Base-by-base conservation (phyloP, 805 yeast species). In the Myxozyma vanderwaltii region DNA sequence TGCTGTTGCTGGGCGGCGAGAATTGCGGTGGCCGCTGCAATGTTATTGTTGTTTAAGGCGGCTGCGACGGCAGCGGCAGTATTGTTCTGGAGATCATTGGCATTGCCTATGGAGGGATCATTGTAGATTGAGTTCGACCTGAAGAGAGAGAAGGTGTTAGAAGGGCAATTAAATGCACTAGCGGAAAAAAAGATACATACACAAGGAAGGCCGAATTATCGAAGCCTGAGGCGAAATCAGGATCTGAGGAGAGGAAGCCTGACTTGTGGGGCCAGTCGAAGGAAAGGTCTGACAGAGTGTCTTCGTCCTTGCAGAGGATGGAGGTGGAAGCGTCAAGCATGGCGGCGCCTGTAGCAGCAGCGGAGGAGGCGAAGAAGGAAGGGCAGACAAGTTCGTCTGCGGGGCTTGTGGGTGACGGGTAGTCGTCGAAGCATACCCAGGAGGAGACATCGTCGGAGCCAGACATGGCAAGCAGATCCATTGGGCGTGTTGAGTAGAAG, bases 401-500 rank as follows among this genome's bases (percentile, higher is more conserved):
- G 41, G 63, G 48, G 2, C 43, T 35, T 15, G 48, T 29, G 26
- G 58, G 47, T 41, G 58, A 46, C 29, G 58, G 33, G 27, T 60
- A 52, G 48, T 60, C 64, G 56, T 61, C 64, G 51, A 57, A 54
- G 48, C 54, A 49, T n/a, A 61, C 38, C 59, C 59, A 61, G 12
- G 59, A 33, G 31, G 64, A 57, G 48, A 59, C 54, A 44, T 61
- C 64, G 43, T 38, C 43, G 31, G 12, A n/a, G n/a, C n/a, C n/a
- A 4, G 45, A 17, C 54, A 36, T n/a, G 24, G 52, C 35, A 35
- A 48, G 35, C 49, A 29, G 36, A 24, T 41, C 46, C 46, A 41
- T 41, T 38, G 41, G 21, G 33, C 33, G 33, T 10, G 6, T 6
- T 29, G 33, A 7, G 33, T 29, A 10, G 10, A 29, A 29, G 33